Evolutionary conservation across 2,329 filamentous ascomycete genomes (phyloP), one percentile per base, ranked within the genome.

Genomic region (Albophoma yamanashiensis): DNA sequence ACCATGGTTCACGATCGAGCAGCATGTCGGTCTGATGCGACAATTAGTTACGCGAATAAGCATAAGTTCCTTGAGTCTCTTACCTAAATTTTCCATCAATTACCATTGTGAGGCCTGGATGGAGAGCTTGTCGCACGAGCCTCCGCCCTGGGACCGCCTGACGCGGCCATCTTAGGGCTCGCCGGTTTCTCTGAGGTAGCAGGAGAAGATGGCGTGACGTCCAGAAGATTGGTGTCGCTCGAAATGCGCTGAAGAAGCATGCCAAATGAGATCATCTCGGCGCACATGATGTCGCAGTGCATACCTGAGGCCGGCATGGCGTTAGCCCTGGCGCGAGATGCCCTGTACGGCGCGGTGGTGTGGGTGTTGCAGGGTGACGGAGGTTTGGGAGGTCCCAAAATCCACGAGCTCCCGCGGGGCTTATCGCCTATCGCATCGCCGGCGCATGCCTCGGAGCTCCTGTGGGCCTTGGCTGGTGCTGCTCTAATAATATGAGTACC

Each of bases 181-280:
- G 4, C n/a, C 8, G 25, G 55, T 15, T 40, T 45, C 7, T 2
- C 17, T 11, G 40, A 31, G 11, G 3, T 22, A 8, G 39, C n/a
- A 6, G 14, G 39, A 27, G 55, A 12, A 15, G 11, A 20, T 58
- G 52, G 55, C 38, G 50, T 62, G 53, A 56, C 55, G 27, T 36
- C 15, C 12, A 64, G 47, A 34, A 62, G 58, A 50, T 58, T 63
- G 31, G 72, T 73, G 20, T 65, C 62, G 14, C 68, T 69, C 12
- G 71, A 69, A 17, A 75, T 59, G 42, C 70, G 59, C 40, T 75
- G 73, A 5, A 75, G 67, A 25, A 74, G 61, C 36, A 75, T 70
- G 40, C 70, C 74, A 60, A 75, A 69, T 5, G 73, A 73, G 31
- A 75, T 67, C 57, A 75, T 66, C 34, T 73, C 62, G 34, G 71